Conservation (phyloP, 1,284 basidiomycete species). For the Boletus semigastroideus region DNA sequence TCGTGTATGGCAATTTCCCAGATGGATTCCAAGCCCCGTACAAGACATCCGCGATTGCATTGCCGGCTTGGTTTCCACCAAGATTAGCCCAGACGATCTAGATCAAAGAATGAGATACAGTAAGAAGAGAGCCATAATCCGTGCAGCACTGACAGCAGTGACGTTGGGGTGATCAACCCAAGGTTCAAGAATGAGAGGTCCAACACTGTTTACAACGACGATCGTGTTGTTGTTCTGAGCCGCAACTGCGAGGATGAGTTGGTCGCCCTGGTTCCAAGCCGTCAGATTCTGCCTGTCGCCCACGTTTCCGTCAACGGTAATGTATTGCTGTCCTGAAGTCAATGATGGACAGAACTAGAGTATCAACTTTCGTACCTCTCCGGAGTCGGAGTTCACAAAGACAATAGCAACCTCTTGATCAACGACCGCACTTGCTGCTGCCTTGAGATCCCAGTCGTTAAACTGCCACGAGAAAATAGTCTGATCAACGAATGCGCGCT, state of each 20-base stretch:
- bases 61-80: conserved; percentile 62
- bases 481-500: conserved; percentile 32
- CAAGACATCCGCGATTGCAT: conserved; percentile 40
- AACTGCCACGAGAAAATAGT: conserved; percentile 40
- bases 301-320: conserved; percentile 52
- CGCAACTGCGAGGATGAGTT: conserved; percentile 37
- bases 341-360: background rate
- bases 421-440: conserved; percentile 28
- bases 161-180: conserved; percentile 55
- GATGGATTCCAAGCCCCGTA: conserved; percentile 54
- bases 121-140: background rate
- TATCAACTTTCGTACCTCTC: conserved; percentile 26
- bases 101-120: background rate
- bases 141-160: conserved; percentile 40
- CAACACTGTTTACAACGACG: conserved; percentile 57
- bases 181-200: conserved; percentile 48
- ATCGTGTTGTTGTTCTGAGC: conserved; percentile 50
- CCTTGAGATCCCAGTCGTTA: conserved; percentile 33
- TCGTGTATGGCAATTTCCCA: conserved; percentile 58
- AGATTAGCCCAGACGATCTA: conserved; percentile 48
- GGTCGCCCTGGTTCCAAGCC: conserved; percentile 59
- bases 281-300: conserved; percentile 52
- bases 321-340: conserved; percentile 40
- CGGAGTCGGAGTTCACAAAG: conserved; percentile 41
- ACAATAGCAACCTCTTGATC: conserved; percentile 37